Conservation (phyloP, 306 rosid species). For the Cyamopsis tetragonoloba region DNA sequence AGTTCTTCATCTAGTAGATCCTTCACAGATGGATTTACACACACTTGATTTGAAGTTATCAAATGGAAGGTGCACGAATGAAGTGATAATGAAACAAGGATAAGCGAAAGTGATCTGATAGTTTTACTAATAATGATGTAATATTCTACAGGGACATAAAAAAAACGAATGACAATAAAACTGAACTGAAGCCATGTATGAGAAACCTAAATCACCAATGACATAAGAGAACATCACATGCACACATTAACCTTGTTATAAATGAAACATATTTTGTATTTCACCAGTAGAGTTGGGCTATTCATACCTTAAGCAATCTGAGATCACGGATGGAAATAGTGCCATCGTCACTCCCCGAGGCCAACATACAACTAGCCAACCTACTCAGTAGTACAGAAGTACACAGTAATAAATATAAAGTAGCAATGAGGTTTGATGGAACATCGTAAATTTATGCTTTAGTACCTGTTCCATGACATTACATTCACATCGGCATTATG, state of each 20-base stretch:
- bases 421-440: neutral
- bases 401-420: slow-evolving; percentile 7
- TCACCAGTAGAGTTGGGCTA: neutral
- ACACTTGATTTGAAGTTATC: too few species aligned
- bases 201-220: too few species aligned
- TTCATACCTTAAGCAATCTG: slow-evolving; percentile 69
- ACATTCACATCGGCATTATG: slow-evolving; percentile 95
- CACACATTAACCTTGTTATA: too few species aligned
- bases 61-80: neutral
- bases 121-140: too few species aligned
- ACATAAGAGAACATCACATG: too few species aligned
- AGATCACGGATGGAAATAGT: slow-evolving; percentile 93
- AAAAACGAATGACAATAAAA: too few species aligned
- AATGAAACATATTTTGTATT: too few species aligned
- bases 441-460: neutral
- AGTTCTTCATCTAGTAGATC: slow-evolving; percentile 12
- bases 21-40: neutral
- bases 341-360: slow-evolving; percentile 97
- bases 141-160: too few species aligned
- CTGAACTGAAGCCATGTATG: too few species aligned
- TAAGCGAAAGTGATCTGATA: too few species aligned
- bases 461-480: slow-evolving; percentile 92
- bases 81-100: too few species aligned
- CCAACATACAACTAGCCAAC: slow-evolving; percentile 86
- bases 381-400: slow-evolving; percentile 36